Base-by-base conservation (phyloP, 176 grass and related monocot species). In the Hordeum marinum region DNA sequence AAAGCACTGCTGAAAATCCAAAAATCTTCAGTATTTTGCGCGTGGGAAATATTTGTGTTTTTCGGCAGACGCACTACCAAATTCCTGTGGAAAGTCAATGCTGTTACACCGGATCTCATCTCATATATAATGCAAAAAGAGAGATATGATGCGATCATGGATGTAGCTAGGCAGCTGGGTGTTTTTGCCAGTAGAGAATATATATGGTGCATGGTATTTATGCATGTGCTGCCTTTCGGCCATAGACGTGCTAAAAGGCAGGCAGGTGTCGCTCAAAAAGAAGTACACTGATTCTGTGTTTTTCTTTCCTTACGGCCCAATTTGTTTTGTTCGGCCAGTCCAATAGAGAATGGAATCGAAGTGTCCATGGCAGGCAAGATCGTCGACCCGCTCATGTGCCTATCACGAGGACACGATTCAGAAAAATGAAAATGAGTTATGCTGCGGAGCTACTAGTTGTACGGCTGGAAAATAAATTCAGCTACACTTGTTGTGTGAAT, bases 81-180 rank as follows among this genome's bases (percentile, higher is more conserved):
- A 72, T 43, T 11, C 42, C 4, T 18, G 42, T 18, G 42, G 46
- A 45, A 27, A 72, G 1, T 17, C 1, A 3, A 4, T 13, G 5
- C 36, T 21, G 20, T 6, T 23, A 24, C 11, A 32, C 15, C 2
- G 17, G 5, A 45, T 71, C 23, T 26, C 29, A 69, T 52, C 48
- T 39, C 37, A 39, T 34, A 34, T 34, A 34, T 7, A 9, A 59
- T 40, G 7, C 6, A 18, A 21, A 29, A 77, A 55, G 37, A 15
- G 4, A 78, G 80, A 88, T 80, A 89, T 67, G 76, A 67, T 80
- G 13, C 34, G 76, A 84, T 89, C 75, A 1, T 31, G 42, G 65
- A 68, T 77, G 45, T 74, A 14, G 79, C 37, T 35, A 37, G 48
- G 15, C 7, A 29, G 29, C 4, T 18, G 20, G 60, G 9, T 42